Conservation (phyloP, 2,329 filamentous ascomycete species). For the Passalora sequoiae region DNA sequence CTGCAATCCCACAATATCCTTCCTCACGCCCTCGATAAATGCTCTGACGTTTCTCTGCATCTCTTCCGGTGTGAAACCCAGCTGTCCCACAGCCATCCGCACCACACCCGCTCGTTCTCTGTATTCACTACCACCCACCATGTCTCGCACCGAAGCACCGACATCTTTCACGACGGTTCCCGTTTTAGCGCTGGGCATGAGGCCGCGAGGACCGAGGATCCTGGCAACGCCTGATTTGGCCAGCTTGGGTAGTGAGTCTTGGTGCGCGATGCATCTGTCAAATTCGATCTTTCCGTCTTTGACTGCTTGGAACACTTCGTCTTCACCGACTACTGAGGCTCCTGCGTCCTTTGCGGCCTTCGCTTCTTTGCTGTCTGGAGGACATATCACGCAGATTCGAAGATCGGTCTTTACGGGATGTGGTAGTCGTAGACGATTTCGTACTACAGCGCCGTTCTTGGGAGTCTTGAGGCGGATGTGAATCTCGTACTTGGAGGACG, state of each 20-base stretch:
- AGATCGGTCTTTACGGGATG: constrained; percentile 85
- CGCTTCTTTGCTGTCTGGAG: constrained; percentile 70
- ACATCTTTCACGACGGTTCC: constrained; percentile 86
- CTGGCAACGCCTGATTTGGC: constrained; percentile 75
- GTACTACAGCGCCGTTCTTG: constrained; percentile 80
- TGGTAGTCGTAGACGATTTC: constrained; percentile 81
- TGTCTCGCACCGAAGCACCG: constrained; percentile 66
- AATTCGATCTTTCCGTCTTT: constrained; percentile 74
- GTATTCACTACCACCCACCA: constrained; percentile 81
- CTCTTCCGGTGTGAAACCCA: constrained; percentile 83
- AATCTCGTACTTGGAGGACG: constrained; percentile 79
- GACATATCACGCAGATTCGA: constrained; percentile 83
- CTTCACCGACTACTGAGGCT: constrained; percentile 77
- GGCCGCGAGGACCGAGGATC: constrained; percentile 76
- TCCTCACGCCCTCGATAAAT: constrained; percentile 71
- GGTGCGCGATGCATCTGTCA: constrained; percentile 82
- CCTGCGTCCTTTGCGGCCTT: constrained; percentile 71
- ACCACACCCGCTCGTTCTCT: constrained; percentile 80
- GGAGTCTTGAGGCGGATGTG: constrained; percentile 75
- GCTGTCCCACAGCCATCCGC: constrained; percentile 81
- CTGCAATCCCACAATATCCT: constrained; percentile 63
- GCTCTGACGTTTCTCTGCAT: constrained; percentile 77
- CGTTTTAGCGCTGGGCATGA: constrained; percentile 87
- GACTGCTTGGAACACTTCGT: constrained; percentile 76
- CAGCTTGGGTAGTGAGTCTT: constrained; percentile 68